These are phyloP conservation scores for Pseudonectria buxi DNA, from an alignment of 2,329 filamentous ascomycete genomes.

Conservation along the genomic window DNA sequence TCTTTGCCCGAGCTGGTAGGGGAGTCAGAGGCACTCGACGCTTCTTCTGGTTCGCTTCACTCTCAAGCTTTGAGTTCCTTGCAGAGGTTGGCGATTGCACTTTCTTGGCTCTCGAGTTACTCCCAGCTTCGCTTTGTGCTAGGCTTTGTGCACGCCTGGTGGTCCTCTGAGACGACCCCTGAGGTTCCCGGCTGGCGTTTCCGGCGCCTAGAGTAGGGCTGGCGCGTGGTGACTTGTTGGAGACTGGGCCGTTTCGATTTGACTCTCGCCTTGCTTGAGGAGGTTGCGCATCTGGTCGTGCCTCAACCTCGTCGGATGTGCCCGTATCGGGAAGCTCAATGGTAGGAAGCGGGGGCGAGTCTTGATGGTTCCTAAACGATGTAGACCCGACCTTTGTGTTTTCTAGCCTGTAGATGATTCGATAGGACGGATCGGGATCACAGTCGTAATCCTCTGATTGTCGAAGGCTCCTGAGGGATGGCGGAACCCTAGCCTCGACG, in stretches of 20 bases:
- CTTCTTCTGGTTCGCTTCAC: slow-evolving; percentile 20
- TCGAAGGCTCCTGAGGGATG: slow-evolving; percentile 5
- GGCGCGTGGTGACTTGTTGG: slow-evolving; percentile 3
- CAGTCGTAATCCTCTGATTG: slow-evolving; percentile 13
- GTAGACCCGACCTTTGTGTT: slow-evolving; percentile 43
- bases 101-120: too few relatives aligned
- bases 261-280: slow-evolving; percentile 8
- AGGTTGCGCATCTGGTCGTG: not conserved
- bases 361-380: slow-evolving; percentile 29
- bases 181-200: too few relatives aligned
- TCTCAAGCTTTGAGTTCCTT: slow-evolving; percentile 7
- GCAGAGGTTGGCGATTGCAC: slow-evolving; percentile 9
- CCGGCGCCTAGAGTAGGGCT: not conserved
- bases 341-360: slow-evolving; percentile 18
- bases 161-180: too few relatives aligned
- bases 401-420: slow-evolving; percentile 54
- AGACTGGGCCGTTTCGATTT: slow-evolving; percentile 6
- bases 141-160: too few relatives aligned
- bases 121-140: too few relatives aligned
- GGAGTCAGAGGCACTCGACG: slow-evolving; percentile 12
- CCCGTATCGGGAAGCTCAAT: slow-evolving; percentile 23
- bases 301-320: not conserved
- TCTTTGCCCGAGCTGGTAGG: slow-evolving; percentile 22
- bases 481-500: slow-evolving; percentile 42
- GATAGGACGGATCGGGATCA: slow-evolving; percentile 34